Evolutionary conservation across 352 stramenopile genomes (phyloP).

Genomic region (Pythium angustatum): DNA sequence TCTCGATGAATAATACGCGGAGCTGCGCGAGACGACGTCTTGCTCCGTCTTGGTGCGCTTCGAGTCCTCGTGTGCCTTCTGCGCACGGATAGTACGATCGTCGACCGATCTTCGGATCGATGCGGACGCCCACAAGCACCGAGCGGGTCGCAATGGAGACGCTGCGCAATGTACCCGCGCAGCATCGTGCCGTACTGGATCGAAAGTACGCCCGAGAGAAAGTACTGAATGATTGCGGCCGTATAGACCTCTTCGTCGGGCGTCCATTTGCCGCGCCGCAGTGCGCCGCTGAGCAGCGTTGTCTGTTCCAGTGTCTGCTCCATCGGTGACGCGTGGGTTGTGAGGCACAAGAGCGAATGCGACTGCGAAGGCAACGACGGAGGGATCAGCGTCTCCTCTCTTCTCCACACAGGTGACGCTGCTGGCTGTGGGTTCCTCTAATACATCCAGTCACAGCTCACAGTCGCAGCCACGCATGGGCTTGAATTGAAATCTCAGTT

Average conservation of each 20-base stretch:
- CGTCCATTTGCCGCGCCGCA: constrained; percentile 77
- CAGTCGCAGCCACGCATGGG: too few relatives aligned
- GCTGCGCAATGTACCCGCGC: constrained; percentile 66
- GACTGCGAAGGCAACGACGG: too few relatives aligned
- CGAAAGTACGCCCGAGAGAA: constrained; percentile 58
- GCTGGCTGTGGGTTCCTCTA: too few relatives aligned
- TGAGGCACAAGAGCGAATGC: too few relatives aligned
- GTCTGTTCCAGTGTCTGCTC: too few relatives aligned
- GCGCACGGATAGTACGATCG: constrained; percentile 67
- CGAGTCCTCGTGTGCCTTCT: constrained; percentile 44
- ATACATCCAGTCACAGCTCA: too few relatives aligned
- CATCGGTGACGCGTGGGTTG: too few relatives aligned
- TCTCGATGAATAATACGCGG: constrained; percentile 52
- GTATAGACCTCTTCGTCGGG: constrained; percentile 65
- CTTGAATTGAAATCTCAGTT: constrained; percentile 1
- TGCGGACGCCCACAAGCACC: constrained; percentile 64
- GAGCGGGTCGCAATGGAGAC: constrained; percentile 67
- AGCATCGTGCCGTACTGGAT: constrained; percentile 77
- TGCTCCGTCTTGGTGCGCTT: constrained; percentile 42
- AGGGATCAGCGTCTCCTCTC: too few relatives aligned
- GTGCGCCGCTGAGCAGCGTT: constrained; percentile 26
- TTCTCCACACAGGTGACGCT: too few relatives aligned
- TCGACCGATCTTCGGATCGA: constrained; percentile 73
- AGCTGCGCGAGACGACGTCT: constrained; percentile 24
- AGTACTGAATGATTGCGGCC: constrained; percentile 70